Evolutionary conservation across 2,329 filamentous ascomycete genomes (phyloP).

Genomic region (Neoscytalidium dimidiatum): DNA sequence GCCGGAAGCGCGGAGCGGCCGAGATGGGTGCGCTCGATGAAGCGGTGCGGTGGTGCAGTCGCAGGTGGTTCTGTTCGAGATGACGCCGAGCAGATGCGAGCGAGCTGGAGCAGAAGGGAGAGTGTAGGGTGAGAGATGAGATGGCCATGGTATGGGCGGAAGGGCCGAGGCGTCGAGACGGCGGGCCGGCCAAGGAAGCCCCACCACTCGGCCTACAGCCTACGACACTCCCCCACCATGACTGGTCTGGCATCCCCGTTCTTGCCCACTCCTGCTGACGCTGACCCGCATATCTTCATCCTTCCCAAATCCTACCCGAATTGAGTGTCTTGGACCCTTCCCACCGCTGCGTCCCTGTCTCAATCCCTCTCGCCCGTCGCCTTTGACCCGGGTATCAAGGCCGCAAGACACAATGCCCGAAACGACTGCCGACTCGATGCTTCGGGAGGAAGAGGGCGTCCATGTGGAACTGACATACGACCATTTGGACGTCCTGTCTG

Average conservation of each 20-base stretch:
- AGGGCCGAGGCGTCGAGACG: neutral
- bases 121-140: neutral
- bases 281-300: conserved; percentile 13
- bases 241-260: too few relatives aligned
- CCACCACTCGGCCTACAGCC: neutral
- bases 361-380: neutral
- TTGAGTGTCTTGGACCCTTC: conserved; percentile 8
- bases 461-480: conserved; percentile 70
- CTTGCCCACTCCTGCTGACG: neutral
- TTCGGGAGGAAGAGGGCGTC: conserved; percentile 50
- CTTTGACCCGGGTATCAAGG: conserved; percentile 1
- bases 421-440: conserved; percentile 9
- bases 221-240: neutral
- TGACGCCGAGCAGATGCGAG: neutral
- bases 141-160: neutral
- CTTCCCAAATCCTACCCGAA: neutral
- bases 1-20: neutral
- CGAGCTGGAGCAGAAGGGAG: neutral
- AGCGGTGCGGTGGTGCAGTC: neutral
- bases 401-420: neutral
- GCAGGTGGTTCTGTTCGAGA: neutral
- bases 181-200: neutral
- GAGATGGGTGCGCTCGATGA: neutral
- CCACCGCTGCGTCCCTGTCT: neutral
- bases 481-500: conserved; percentile 57